phyloP scores from a whole-genome alignment of 306 rosid species.

The Cyclanthera cordifolia region DNA sequence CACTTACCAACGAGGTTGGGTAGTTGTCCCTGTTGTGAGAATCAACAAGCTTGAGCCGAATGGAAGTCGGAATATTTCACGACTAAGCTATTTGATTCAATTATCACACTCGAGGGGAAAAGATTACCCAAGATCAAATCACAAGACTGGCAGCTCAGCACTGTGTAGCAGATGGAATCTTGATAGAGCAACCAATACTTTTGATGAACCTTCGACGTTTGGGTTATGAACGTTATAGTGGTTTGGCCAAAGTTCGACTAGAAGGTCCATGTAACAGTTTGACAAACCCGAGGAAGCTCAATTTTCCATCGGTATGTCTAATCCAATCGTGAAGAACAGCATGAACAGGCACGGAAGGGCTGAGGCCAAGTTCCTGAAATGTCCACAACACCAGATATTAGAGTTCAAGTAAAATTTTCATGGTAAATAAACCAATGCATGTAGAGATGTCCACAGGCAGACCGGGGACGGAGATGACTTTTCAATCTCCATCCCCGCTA shows the following conservation, averaged over 20 bases:
- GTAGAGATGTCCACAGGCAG: no score
- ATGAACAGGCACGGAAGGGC: conserved; percentile 62
- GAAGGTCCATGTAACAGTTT: conserved; percentile 59
- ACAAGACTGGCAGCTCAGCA: neutral
- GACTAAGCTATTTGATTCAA: neutral
- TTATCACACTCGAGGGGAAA: neutral
- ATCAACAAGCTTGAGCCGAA: conserved; percentile 7
- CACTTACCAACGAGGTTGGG: conserved; percentile 1
- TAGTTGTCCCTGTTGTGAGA: neutral
- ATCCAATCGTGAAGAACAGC: conserved; percentile 68
- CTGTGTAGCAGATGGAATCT: neutral
- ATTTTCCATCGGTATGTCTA: conserved; percentile 64
- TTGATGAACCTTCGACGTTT: neutral
- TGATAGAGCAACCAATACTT: neutral
- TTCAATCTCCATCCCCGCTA: no score
- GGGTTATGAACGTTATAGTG: neutral
- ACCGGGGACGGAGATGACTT: no score
- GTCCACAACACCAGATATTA: conserved; percentile 23
- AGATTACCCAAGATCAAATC: neutral
- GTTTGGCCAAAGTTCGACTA: conserved; percentile 32
- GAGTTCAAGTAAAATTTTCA: neutral
- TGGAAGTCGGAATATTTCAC: neutral
- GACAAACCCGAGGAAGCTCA: conserved; percentile 64
- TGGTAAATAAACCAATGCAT: neutral
- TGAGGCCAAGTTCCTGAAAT: conserved; percentile 57